Conservation (phyloP, 2,329 filamentous ascomycete genomes). For the Didymella segeticola region DNA sequence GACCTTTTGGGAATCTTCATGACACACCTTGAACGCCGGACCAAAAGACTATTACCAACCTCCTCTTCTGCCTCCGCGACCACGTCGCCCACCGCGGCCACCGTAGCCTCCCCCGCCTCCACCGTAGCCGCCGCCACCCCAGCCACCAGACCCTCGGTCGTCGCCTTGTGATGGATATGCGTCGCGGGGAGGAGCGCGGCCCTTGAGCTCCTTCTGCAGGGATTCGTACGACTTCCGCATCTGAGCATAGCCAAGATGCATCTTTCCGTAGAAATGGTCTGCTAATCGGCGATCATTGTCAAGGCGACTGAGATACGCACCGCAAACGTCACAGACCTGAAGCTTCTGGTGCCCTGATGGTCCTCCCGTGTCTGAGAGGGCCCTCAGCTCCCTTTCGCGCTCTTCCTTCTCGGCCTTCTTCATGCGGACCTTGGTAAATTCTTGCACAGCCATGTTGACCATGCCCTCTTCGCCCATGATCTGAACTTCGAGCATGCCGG, state of each 20-base stretch:
- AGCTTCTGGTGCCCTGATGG: slow-evolving; percentile 96
- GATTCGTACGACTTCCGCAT: slow-evolving; percentile 93
- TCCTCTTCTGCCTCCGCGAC: slow-evolving; percentile 35
- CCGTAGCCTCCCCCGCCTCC: slow-evolving; percentile 28
- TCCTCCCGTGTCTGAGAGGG: slow-evolving; percentile 87
- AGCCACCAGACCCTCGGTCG: slow-evolving; percentile 32
- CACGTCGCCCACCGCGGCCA: slow-evolving; percentile 37
- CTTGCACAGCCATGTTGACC: slow-evolving; percentile 82
- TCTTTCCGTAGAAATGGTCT: slow-evolving; percentile 99
- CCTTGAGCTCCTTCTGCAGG: slow-evolving; percentile 87
- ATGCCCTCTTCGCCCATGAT: slow-evolving; percentile 82
- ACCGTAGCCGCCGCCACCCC: slow-evolving; percentile 28
- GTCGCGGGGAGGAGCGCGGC: slow-evolving; percentile 66
- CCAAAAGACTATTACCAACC: slow-evolving; percentile 37
- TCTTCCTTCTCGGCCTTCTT: slow-evolving; percentile 83
- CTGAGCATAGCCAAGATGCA: slow-evolving; percentile 97
- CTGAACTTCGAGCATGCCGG: slow-evolving; percentile 83
- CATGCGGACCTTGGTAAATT: slow-evolving; percentile 84
- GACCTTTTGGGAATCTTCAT: slow-evolving; percentile 40
- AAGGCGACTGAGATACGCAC: slow-evolving; percentile 87
- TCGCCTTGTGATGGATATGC: slow-evolving; percentile 29
- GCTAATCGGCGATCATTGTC: slow-evolving; percentile 94
- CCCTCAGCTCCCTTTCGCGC: slow-evolving; percentile 86
- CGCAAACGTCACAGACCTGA: slow-evolving; percentile 98
- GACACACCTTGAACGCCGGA: slow-evolving; percentile 48